Conservation (phyloP, 768 basidiomycete genomes). For the Pilatotrama ljubarskyi region DNA sequence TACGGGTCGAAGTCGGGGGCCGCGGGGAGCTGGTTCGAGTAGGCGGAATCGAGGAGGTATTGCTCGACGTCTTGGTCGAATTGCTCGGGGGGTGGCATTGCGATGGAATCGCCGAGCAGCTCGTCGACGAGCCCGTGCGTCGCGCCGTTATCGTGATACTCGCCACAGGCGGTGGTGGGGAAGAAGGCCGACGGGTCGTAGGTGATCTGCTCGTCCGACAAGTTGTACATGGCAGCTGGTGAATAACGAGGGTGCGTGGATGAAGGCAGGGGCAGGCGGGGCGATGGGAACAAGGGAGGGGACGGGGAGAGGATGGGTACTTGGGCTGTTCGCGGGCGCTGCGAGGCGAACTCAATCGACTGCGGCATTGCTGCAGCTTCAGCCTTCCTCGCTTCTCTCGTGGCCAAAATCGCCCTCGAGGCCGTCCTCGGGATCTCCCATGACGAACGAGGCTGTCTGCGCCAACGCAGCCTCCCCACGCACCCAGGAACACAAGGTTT, state of each 20-base stretch:
- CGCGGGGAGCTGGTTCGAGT: not conserved
- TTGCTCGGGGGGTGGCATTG: not conserved
- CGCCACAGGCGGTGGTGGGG: too few species aligned
- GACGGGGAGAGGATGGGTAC: not conserved
- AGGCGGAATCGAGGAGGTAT: not conserved
- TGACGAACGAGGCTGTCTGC: not conserved
- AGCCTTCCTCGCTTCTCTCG: constrained; percentile 7
- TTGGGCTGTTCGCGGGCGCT: not conserved
- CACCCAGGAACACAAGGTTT: not conserved
- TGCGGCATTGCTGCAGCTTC: constrained; percentile 5
- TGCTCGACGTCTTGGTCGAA: not conserved
- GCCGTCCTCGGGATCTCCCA: not conserved
- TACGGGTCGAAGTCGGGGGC: not conserved
- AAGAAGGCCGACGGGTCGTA: not conserved
- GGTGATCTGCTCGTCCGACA: too few species aligned
- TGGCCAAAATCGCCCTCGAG: not conserved
- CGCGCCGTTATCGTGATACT: not conserved
- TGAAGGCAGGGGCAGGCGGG: not conserved
- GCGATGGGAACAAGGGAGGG: not conserved
- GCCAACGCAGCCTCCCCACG: not conserved
- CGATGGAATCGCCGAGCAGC: not conserved
- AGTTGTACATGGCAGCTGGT: too few species aligned
- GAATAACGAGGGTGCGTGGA: too few species aligned
- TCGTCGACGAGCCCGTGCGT: not conserved
- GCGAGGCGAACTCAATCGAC: not conserved